Percentiles rank a stretch among this genome's conserved stretches.
Evolutionary conservation across 2,329 filamentous ascomycete genomes (phyloP).

Genomic region (Neodidymelliopsis sp.): DNA sequence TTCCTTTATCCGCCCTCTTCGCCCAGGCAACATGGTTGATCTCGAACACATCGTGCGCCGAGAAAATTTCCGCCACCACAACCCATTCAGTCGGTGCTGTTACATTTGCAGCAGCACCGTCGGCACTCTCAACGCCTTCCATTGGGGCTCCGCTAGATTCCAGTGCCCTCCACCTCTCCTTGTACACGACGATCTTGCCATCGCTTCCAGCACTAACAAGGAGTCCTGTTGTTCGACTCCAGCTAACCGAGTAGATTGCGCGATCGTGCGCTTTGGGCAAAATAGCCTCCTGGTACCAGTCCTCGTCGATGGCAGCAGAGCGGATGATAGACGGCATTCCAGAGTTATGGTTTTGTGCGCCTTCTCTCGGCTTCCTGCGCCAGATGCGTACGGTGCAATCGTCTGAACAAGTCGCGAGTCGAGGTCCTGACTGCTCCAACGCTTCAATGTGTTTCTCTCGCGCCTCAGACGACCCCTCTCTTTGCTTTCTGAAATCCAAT

Average conservation of each 20-base stretch:
- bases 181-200: conserved; percentile 37
- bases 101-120: conserved; percentile 25
- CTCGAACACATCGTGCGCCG: conserved; percentile 90
- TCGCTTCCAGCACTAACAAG: conserved; percentile 92
- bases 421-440: conserved; percentile 55
- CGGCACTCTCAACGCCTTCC: conserved; percentile 24
- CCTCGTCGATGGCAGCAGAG: conserved; percentile 73
- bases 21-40: conserved; percentile 94
- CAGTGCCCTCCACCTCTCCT: conserved; percentile 24
- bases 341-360: conserved; percentile 55
- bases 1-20: conserved; percentile 72
- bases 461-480: conserved; percentile 39
- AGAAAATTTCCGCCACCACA: conserved; percentile 71
- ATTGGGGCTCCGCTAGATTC: conserved; percentile 35
- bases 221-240: conserved; percentile 79
- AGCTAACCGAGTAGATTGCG: conserved; percentile 83
- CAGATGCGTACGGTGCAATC: conserved; percentile 83
- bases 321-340: conserved; percentile 92
- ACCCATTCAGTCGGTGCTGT: conserved; percentile 68
- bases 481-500: conserved; percentile 34
- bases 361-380: conserved; percentile 67
- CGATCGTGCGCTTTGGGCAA: conserved; percentile 79
- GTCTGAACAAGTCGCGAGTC: conserved; percentile 84
- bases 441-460: conserved; percentile 46
- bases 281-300: conserved; percentile 80